Evolutionary conservation across 441 rosid species (phyloP).

Genomic region (Populus hybrid): DNA sequence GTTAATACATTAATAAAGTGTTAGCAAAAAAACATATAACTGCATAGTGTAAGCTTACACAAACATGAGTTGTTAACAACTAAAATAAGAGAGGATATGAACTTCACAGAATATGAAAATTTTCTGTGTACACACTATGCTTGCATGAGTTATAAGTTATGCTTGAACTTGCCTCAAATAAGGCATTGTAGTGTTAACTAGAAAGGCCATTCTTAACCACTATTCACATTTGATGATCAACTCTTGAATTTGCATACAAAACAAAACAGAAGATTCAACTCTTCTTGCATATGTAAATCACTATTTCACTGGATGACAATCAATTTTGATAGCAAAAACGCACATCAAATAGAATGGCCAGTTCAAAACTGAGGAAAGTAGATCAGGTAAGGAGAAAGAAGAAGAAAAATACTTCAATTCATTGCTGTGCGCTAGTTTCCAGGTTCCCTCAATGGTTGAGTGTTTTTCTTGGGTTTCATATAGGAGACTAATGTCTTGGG

Average conservation of each 20-base stretch:
- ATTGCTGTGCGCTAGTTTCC: conserved; percentile 68
- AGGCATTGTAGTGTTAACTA: not conserved
- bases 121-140: not conserved
- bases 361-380: conserved; percentile 2
- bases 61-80: not conserved
- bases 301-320: not conserved
- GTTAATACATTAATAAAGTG: no score
- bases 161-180: not conserved
- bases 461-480: conserved; percentile 62
- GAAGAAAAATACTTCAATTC: conserved; percentile 46
- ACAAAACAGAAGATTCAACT: not conserved
- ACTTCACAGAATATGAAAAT: not conserved
- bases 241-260: not conserved
- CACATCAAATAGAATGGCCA: not conserved
- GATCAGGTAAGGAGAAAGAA: not conserved
- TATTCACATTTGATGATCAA: not conserved
- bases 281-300: not conserved
- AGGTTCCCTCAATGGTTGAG: conserved; percentile 69
- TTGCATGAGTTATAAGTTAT: not conserved
- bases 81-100: not conserved
- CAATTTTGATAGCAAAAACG: not conserved
- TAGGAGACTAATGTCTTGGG: conserved; percentile 54
- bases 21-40: not conserved
- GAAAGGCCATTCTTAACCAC: not conserved
- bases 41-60: not conserved